Base-by-base conservation (phyloP, 2,329 filamentous ascomycete species). In the Huntiella abstrusa region DNA sequence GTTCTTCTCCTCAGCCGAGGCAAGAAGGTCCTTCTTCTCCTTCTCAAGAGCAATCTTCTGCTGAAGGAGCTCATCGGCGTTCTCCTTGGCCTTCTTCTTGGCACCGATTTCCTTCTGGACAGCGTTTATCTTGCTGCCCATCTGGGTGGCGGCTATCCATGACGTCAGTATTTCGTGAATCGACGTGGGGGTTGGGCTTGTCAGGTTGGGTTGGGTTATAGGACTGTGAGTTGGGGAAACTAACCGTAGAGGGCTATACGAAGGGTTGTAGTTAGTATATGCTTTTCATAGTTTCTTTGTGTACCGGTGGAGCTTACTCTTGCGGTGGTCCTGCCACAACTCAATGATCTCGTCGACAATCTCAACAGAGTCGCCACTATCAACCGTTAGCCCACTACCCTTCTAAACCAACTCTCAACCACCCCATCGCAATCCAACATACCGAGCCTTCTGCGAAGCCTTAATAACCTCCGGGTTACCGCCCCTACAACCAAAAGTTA, bases 51-150 rank as follows among this genome's bases (percentile, higher is more conserved):
- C 74, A 43, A 70, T 68, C 64, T 94, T 95, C 60, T 88, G 69
- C 58, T 78, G 68, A 49, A 95, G 68, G 51, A 95, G 68, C 36
- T 86, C 81, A 54, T 75, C 75, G 36, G 85, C 85, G 60, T 88
- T 77, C 65, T 93, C 85, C 69, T 95, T 94, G 54, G 79, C 79
- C 78, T 93, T 94, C 68, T 93, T 94, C 70, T 88, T 92, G 57
- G 74, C 68, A 13, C 83, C 85, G 58, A 96, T 93, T 60, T 86
- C 77, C 65, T 93, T 94, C 61, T 93, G 83, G 28, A 85, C 73
- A 15, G 74, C 77, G 65, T 96, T 96, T 63, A 94, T 87, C 65
- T 83, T 77, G 56, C 77, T 77, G 54, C 80, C 81, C 54, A 91
- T 73, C 61, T 93, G 84, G 15, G 79, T 84, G 5, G 78, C 82